These are phyloP conservation scores for Sequoia sempervirens DNA, from an alignment of 75 land plant genomes.

Conservation along the genomic window DNA sequence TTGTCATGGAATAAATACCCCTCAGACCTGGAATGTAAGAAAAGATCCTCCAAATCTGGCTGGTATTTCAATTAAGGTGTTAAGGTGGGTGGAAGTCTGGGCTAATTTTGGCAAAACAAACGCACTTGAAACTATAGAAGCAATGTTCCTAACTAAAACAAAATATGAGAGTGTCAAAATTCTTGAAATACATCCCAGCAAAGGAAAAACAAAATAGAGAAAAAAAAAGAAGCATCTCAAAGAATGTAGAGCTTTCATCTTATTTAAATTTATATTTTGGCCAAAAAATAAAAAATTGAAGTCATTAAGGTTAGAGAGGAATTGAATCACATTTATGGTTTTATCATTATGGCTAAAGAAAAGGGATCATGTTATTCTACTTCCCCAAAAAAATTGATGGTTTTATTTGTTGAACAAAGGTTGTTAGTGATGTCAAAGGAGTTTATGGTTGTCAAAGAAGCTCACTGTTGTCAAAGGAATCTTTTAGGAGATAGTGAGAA, in stretches of 20 bases:
- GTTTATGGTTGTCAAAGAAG: too few relatives aligned
- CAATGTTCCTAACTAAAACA: too few relatives aligned
- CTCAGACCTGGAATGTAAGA: background rate
- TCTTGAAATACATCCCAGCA: background rate
- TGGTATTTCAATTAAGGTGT: background rate
- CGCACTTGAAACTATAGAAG: background rate
- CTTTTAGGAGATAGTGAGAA: too few relatives aligned
- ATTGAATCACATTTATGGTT: background rate
- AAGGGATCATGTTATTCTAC: too few relatives aligned
- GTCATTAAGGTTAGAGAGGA: background rate
- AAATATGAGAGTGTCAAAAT: too few relatives aligned
- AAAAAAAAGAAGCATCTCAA: too few relatives aligned
- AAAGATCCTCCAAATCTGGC: background rate
- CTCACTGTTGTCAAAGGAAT: too few relatives aligned
- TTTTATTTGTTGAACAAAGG: too few relatives aligned
- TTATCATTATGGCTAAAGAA: too few relatives aligned
- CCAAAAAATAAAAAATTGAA: background rate
- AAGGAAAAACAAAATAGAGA: background rate
- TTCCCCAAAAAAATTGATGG: too few relatives aligned
- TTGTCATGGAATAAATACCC: background rate
- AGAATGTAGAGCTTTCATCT: background rate
- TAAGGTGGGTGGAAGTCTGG: background rate
- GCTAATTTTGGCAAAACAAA: background rate
- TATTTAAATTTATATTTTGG: background rate
- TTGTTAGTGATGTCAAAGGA: too few relatives aligned